Percentiles rank a stretch among this genome's conserved stretches.
These are phyloP conservation scores for Serendipita sp. DNA, from an alignment of 768 basidiomycete genomes.

Conservation along the genomic window DNA sequence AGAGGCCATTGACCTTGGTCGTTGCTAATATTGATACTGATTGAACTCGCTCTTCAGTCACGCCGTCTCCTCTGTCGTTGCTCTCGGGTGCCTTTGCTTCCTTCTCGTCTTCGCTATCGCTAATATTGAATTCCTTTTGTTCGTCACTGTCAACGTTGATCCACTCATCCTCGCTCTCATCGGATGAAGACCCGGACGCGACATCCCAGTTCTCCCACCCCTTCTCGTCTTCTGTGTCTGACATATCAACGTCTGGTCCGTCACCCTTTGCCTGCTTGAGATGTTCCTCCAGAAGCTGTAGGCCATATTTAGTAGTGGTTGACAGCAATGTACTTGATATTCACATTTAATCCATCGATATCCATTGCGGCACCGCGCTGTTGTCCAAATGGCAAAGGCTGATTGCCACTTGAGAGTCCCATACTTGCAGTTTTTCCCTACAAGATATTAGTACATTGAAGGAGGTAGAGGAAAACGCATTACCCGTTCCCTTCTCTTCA, in stretches of 20 bases:
- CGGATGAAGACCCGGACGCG: conserved; percentile 41
- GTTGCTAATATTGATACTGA: conserved; percentile 53
- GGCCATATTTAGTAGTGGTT: not conserved
- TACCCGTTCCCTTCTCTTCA: conserved; percentile 77
- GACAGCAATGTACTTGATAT: not conserved
- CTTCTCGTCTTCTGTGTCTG: conserved; percentile 37
- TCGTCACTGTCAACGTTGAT: conserved; percentile 58
- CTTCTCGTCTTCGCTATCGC: conserved; percentile 70
- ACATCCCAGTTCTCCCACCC: conserved; percentile 87
- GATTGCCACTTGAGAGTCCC: conserved; percentile 38
- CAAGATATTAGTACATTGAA: conserved; percentile 6
- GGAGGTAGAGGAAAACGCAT: not conserved
- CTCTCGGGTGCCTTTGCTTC: conserved; percentile 13
- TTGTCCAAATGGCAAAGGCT: conserved; percentile 74
- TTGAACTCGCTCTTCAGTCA: conserved; percentile 10
- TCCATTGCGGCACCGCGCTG: conserved; percentile 54
- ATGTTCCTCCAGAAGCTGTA: conserved; percentile 77
- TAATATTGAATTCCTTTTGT: conserved; percentile 52
- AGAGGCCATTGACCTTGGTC: conserved; percentile 43
- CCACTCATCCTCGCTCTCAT: conserved; percentile 52
- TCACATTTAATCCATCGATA: conserved; percentile 77
- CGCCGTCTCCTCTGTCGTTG: not conserved
- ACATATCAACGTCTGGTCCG: conserved; percentile 26
- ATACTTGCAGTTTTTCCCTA: conserved; percentile 87
- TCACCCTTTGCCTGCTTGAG: conserved; percentile 45